phyloP scores from a whole-genome alignment of 2,329 filamentous ascomycete genomes.

The Meredithiella fracta region DNA sequence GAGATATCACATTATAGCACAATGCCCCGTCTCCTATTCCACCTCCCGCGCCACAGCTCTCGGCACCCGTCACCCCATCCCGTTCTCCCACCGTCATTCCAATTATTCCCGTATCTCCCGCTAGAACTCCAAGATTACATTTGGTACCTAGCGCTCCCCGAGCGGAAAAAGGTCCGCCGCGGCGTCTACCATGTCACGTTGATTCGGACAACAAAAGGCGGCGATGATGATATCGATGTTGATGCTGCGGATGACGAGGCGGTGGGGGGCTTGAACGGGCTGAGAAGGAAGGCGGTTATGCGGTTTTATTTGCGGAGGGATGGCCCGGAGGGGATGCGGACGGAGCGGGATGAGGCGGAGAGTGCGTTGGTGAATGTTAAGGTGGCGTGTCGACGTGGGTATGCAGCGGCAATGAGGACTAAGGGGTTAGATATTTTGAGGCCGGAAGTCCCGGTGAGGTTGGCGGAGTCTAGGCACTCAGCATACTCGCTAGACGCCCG shows the following conservation, averaged over 20 bases:
- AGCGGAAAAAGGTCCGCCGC: not conserved
- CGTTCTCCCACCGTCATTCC: not conserved
- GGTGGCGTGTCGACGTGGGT: constrained; percentile 2
- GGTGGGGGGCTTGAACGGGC: not conserved
- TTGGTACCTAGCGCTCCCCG: constrained; percentile 2
- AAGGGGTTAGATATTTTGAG: not conserved
- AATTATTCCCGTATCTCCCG: constrained; percentile 5
- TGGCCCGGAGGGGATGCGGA: constrained; percentile 6
- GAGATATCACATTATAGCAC: not conserved
- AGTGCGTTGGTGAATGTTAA: constrained; percentile 1
- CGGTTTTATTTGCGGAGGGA: constrained; percentile 10
- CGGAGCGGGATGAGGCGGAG: constrained; percentile 2
- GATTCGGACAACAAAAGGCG: not conserved
- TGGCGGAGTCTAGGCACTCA: not conserved
- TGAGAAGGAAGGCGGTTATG: not conserved
- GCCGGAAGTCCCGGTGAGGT: constrained; percentile 1
- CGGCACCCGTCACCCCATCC: not conserved
- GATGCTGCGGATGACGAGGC: not conserved
- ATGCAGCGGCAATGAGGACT: not conserved
- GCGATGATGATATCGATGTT: not conserved
- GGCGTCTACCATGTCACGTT: constrained; percentile 12
- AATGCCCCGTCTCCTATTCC: not conserved
- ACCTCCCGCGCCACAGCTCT: not conserved
- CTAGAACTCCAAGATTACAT: constrained; percentile 12
- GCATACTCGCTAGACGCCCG: constrained; percentile 9